Evolutionary conservation across 2,329 filamentous ascomycete species (phyloP).

Genomic region (Paraconiothyrium sp.): DNA sequence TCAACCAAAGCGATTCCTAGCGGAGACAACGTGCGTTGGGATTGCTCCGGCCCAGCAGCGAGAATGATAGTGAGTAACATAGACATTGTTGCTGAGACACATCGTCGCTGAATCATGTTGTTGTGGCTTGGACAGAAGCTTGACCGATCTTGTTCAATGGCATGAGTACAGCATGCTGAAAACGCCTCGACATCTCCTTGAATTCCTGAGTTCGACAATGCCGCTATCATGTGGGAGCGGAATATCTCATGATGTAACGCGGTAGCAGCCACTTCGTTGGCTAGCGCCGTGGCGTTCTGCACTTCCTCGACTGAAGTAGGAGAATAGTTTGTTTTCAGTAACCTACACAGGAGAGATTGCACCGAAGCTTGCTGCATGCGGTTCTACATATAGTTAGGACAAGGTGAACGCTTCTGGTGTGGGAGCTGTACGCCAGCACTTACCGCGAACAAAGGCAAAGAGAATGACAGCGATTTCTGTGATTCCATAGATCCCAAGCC

Average conservation of each 20-base stretch:
- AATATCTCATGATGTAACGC: slow-evolving; percentile 27
- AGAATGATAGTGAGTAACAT: slow-evolving; percentile 41
- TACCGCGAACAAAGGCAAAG: slow-evolving; percentile 41
- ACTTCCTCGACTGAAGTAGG: slow-evolving; percentile 17
- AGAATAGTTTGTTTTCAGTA: slow-evolving; percentile 27
- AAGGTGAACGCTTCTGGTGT: background rate
- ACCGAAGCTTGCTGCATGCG: slow-evolving; percentile 30
- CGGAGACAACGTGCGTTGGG: slow-evolving; percentile 23
- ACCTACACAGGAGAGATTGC: slow-evolving; percentile 24
- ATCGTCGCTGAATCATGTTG: slow-evolving; percentile 22
- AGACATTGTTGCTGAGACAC: slow-evolving; percentile 37
- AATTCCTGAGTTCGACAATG: slow-evolving; percentile 37
- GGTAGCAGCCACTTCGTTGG: slow-evolving; percentile 28
- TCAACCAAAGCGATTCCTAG: slow-evolving; percentile 36
- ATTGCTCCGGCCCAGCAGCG: slow-evolving; percentile 25
- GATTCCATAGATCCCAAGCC: slow-evolving; percentile 20
- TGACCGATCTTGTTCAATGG: background rate
- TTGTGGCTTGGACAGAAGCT: slow-evolving; percentile 28
- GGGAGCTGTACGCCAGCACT: slow-evolving; percentile 16
- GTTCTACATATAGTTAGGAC: slow-evolving; percentile 22
- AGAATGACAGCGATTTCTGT: slow-evolving; percentile 32
- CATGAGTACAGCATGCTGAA: slow-evolving; percentile 12
- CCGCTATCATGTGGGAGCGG: slow-evolving; percentile 31
- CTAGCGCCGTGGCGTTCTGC: slow-evolving; percentile 24
- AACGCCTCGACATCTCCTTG: slow-evolving; percentile 34